Percentiles rank a stretch among this genome's conserved stretches.
These are phyloP conservation scores for Aspergillus sclerotioniger DNA, from an alignment of 495 filamentous ascomycete species.

Conservation along the genomic window DNA sequence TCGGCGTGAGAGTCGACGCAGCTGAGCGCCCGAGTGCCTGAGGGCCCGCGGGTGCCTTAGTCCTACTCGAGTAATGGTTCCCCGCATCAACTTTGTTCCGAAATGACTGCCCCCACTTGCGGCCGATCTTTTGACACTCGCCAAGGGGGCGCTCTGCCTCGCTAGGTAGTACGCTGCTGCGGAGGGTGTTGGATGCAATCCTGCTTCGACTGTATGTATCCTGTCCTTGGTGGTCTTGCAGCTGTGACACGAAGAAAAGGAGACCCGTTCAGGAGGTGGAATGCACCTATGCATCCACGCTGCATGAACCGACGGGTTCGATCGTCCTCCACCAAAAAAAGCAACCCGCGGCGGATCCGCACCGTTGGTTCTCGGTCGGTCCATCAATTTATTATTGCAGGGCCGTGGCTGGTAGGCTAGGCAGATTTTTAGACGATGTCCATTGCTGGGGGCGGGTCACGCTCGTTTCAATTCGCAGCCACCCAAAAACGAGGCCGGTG, in stretches of 20 bases:
- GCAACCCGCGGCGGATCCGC: background rate
- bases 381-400: slow-evolving; percentile 1
- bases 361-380: background rate
- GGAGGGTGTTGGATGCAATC: background rate
- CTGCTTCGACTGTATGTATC: background rate
- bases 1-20: background rate
- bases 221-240: background rate
- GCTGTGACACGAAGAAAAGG: background rate
- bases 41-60: background rate
- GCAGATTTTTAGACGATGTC: background rate
- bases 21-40: background rate
- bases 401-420: background rate
- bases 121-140: background rate
- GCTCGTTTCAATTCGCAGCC: background rate
- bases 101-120: slow-evolving; percentile 20
- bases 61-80: slow-evolving; percentile 6
- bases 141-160: background rate
- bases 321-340: background rate
- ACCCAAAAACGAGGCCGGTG: background rate
- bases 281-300: background rate
- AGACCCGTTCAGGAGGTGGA: background rate
- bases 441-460: background rate
- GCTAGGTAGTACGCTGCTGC: no score
- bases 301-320: background rate
- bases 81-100: slow-evolving; percentile 26